Conservation (phyloP, 2,329 filamentous ascomycete genomes). For the Madurella fahalii region DNA sequence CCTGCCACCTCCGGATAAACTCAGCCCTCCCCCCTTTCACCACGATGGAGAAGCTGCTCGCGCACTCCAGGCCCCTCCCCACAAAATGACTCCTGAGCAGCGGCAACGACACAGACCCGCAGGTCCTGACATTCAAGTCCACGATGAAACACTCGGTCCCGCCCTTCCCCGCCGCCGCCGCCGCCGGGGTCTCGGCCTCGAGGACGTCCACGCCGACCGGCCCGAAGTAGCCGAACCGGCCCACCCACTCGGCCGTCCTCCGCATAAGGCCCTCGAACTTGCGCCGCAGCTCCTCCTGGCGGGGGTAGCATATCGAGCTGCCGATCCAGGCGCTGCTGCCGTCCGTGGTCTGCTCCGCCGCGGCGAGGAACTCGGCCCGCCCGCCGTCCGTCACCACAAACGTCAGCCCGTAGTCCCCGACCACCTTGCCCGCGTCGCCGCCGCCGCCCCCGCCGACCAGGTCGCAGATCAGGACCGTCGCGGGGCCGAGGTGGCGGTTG, state of each 20-base stretch:
- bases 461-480: constrained; percentile 31
- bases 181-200: constrained; percentile 21
- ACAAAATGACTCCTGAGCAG: constrained; percentile 31
- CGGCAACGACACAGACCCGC: constrained; percentile 31
- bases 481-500: constrained; percentile 33
- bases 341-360: constrained; percentile 35
- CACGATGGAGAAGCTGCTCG: constrained; percentile 30
- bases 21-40: constrained; percentile 20
- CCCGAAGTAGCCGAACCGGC: constrained; percentile 31
- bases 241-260: constrained; percentile 28
- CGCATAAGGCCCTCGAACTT: constrained; percentile 27
- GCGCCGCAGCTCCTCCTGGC: constrained; percentile 28
- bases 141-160: constrained; percentile 28
- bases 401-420: constrained; percentile 31
- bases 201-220: constrained; percentile 34
- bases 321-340: constrained; percentile 33
- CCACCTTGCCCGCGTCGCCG: constrained; percentile 12
- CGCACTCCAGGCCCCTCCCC: constrained; percentile 25
- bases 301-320: constrained; percentile 32
- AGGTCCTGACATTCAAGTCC: constrained; percentile 34
- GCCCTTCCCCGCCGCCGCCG: constrained; percentile 3
- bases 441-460: constrained; percentile 31
- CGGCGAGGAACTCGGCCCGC: constrained; percentile 30
- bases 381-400: constrained; percentile 32
- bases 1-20: constrained; percentile 28